A percentile compares a stretch with the other conserved stretches of the same genome.
phyloP scores from a whole-genome alignment of 495 filamentous ascomycete genomes.

The Podospora tetraspora region DNA sequence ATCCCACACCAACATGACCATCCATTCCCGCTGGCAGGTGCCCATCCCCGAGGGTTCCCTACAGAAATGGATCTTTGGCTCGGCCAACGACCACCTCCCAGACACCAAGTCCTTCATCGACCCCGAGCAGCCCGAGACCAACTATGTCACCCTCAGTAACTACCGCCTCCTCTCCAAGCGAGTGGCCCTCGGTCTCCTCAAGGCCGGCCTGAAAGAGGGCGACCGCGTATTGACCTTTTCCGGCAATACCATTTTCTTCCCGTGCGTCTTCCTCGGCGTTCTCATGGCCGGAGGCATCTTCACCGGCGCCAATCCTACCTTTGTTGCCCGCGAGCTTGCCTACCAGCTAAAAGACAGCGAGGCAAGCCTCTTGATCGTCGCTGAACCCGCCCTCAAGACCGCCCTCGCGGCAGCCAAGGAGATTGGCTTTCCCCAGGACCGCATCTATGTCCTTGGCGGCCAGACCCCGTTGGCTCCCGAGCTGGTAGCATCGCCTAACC shows the following conservation, averaged over 20 bases:
- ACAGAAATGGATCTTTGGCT: conserved; percentile 38
- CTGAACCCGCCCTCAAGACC: conserved; percentile 51
- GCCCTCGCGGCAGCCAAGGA: conserved; percentile 63
- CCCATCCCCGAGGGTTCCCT: conserved; percentile 36
- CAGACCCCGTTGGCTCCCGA: conserved; percentile 27
- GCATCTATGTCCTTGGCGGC: conserved; percentile 45
- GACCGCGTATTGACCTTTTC: conserved; percentile 72
- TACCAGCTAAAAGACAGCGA: conserved; percentile 70
- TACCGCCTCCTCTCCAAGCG: conserved; percentile 68
- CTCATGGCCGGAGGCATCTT: conserved; percentile 77
- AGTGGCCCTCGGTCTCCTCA: conserved; percentile 63
- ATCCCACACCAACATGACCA: conserved; percentile 28
- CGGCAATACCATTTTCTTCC: conserved; percentile 68
- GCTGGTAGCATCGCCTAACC: conserved; percentile 36
- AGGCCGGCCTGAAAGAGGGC: conserved; percentile 58
- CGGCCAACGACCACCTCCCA: conserved; percentile 26
- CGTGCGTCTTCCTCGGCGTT: conserved; percentile 64
- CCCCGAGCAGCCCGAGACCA: conserved; percentile 50
- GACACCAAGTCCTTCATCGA: conserved; percentile 43
- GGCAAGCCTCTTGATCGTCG: conserved; percentile 58
- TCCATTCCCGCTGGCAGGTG: conserved; percentile 41
- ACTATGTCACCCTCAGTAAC: conserved; percentile 35
- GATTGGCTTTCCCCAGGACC: conserved; percentile 54
- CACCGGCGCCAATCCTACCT: conserved; percentile 73
- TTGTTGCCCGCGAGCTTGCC: conserved; percentile 62